Base-by-base conservation (phyloP, 768 basidiomycete genomes). In the Gelatoporia subvermispora region DNA sequence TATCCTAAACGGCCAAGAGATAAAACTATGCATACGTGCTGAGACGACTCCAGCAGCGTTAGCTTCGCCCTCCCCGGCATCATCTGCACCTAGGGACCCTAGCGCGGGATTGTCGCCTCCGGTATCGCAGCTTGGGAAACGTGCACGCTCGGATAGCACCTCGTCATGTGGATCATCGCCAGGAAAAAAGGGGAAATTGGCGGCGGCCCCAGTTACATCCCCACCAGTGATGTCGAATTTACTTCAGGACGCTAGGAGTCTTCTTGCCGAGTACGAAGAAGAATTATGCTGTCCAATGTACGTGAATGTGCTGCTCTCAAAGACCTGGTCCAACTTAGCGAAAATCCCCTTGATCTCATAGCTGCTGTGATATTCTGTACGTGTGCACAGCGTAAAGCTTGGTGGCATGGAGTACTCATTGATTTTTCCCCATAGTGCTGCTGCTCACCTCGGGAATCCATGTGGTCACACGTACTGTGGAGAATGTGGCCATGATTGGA, bases 401-500 rank as follows among this genome's bases (percentile, higher is more conserved):
- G n/a, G 8, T 21, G 35, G 15, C 34, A 3, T 47, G 28, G 8
- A 28, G 8, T 37, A 17, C 21, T 25, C 45, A 22, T 46, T 49
- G n/a, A 53, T 44, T 45, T 28, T 37, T 8, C 34, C 17, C 21
- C 47, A 13, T 51, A 87, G 86, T 47, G 82, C 77, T 28, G 76
- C 73, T 25, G 71, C 84, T 3, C 80, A 88, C 59, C 52, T 80
- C 22, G 73, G 77, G 20, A 85, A 81, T 58, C 84, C 86, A 2
- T 89, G 87, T 56, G 87, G 87, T 11, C 87, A 89, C 59, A 81
- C 77, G 21, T 77, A 76, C 51, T 89, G 87, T 49, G 87, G 82
- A 8, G 73, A 77, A 36, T 89, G 87, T 58, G 78, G 77, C 10
- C 72, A 75, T 65, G 63, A 70, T 48, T 88, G 85, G 85, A 67